Base-by-base conservation (phyloP, 2,329 filamentous ascomycete species). In the Verticillium dahliae region DNA sequence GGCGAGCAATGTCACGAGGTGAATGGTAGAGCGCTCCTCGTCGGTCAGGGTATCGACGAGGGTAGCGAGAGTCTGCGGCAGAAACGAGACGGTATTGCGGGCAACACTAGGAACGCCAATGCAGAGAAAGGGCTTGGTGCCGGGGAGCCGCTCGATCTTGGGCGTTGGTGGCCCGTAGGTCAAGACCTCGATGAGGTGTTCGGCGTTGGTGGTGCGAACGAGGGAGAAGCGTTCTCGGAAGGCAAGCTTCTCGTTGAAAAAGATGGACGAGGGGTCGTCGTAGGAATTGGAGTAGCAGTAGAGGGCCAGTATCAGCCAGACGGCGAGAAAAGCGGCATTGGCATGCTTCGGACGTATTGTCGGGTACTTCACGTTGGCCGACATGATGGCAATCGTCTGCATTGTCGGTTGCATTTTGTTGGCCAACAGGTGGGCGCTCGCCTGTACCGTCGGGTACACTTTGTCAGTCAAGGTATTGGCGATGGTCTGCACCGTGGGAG, bases 71-170 rank as follows among this genome's bases (percentile, higher is more conserved):
- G 73, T 68, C 50, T 68, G 67, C 2, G 66, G 62, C 5, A 75
- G 65, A 45, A 73, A 73, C 1, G 67, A 69, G 9, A 69, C 66
- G 33, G 65, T 64, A 13, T 68, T 71, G 18, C 73, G 71, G 62
- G 72, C 73, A 39, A 75, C 65, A 64, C 69, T 73, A 13, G 73
- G 73, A n/a, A 75, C 72, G 39, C 73, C 73, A 56, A 75, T 65
- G 61, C 73, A 75, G 4, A 74, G 59, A 15, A 68, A 59, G 57
- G 45, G 45, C 18, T 7, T 52, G n/a, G 45, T 22, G 45, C 45
- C 45, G 45, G 45, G n/a, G 45, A 18, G 45, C 45, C 22, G 22
- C 45, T 52, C 45, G 45, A 52, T 18, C 27, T 59, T 63, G 34
- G 60, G 27, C 11, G 62, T 60, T 9, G 61, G 45, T 1, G 45